Evolutionary conservation across 441 rosid species (phyloP), one percentile per base, ranked within the genome.

Genomic region (Cnidoscolus chayamansa): DNA sequence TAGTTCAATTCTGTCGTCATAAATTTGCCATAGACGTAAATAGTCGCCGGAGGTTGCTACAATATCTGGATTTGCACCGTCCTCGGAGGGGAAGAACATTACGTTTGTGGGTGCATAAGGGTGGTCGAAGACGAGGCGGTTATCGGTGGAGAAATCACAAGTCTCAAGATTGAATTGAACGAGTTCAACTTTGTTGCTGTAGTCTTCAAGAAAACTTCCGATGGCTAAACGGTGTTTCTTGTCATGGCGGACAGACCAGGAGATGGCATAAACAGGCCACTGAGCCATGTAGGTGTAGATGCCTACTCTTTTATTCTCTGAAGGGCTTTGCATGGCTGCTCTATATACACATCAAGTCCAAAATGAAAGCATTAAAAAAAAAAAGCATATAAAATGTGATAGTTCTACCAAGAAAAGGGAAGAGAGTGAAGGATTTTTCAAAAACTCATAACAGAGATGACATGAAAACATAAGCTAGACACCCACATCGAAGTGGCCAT

Each of bases 51-150:
- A 86, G 37, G 88, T 83, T 56, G 86, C 87, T 13, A 86, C 61
- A 50, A 81, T 40, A 66, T 88, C 88, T 0, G 83, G 84, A 62
- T 68, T 78, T 0, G 68, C 3, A 59, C 71, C 16, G 13, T 83
- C 85, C 51, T 86, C 83, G 10, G 81, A 78, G 17, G 92, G 92
- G 73, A 79, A 81, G 79, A 88, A 88, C 86, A 83, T 79, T 54
- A 86, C 60, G 63, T 83, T 88, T 4, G 92, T 80, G n/a, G 89
- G 87, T 2, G 88, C 77, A 16, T 80, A 88, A 49, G 92, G 90
- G 67, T 86, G 90, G 72, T 86, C 84, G 65, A 84, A 84, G 47
- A 81, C 43, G 1, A 86, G 80, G 70, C 79, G 86, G 62, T 16
- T 63, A 15, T 88, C 84, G 60, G 87, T 49, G 16, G 83, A 12